These are phyloP conservation scores for Mrakia gelida DNA, from an alignment of 768 basidiomycete species.

Conservation along the genomic window DNA sequence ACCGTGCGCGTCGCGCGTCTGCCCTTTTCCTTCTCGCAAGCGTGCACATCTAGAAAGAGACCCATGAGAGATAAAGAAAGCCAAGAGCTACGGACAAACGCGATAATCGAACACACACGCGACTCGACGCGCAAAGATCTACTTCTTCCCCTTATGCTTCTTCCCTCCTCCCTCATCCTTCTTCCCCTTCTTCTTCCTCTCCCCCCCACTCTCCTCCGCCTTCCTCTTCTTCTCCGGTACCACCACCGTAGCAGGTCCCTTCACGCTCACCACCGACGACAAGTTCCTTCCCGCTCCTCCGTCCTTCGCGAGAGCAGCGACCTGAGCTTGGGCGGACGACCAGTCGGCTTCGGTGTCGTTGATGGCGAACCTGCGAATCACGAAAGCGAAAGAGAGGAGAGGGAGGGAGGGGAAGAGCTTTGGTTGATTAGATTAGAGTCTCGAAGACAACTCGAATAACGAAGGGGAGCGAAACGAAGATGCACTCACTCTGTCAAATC, in stretches of 20 bases:
- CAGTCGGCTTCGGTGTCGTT: constrained; percentile 67
- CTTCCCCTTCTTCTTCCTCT: constrained; percentile 58
- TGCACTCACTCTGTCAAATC: constrained; percentile 76
- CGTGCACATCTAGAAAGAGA: no score
- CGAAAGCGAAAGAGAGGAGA: neutral
- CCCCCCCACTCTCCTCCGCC: constrained; percentile 48
- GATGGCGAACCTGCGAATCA: constrained; percentile 58
- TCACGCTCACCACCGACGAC: constrained; percentile 74
- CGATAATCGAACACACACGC: neutral
- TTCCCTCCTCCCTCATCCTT: constrained; percentile 41
- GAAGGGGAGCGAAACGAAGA: constrained; percentile 20
- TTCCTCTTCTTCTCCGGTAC: constrained; percentile 25
- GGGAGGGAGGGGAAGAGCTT: neutral
- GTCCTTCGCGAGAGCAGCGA: constrained; percentile 50
- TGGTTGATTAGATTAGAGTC: constrained; percentile 6
- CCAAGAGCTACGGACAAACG: neutral
- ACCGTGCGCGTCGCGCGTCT: no score
- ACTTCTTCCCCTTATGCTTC: constrained; percentile 33
- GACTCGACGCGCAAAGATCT: neutral
- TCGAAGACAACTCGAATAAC: neutral
- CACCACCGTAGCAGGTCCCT: constrained; percentile 42
- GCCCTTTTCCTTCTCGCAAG: no score
- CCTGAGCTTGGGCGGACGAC: constrained; percentile 68
- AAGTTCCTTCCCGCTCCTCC: constrained; percentile 47
- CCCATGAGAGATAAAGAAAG: neutral